phyloP scores from a whole-genome alignment of 495 filamentous ascomycete species.

The Daldinia grandis region DNA sequence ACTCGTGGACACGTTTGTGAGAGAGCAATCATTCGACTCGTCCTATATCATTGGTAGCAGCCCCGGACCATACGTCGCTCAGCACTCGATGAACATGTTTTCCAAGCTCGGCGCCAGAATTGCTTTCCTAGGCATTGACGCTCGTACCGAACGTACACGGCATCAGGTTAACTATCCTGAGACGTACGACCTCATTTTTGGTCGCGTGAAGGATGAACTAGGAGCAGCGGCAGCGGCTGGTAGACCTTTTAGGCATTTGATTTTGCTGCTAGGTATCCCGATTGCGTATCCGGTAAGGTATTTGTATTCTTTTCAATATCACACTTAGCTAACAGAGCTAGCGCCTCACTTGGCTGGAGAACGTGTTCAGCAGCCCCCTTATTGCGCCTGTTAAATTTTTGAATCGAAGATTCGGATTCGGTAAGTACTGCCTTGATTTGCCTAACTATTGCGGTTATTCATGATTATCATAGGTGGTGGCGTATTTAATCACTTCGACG shows the following conservation, averaged over 20 bases:
- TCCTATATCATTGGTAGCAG: constrained; percentile 81
- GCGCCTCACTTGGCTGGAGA: constrained; percentile 91
- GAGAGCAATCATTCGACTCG: constrained; percentile 65
- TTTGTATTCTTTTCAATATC: background rate
- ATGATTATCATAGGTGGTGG: constrained; percentile 62
- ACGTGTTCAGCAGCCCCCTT: constrained; percentile 83
- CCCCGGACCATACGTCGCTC: constrained; percentile 81
- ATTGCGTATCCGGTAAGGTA: constrained; percentile 82
- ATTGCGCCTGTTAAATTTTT: constrained; percentile 86
- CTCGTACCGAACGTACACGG: constrained; percentile 88
- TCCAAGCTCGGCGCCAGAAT: constrained; percentile 84
- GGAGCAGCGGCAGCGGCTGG: constrained; percentile 55
- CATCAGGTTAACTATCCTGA: constrained; percentile 91
- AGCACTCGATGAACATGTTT: constrained; percentile 82
- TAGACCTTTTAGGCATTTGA: constrained; percentile 77
- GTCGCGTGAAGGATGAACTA: constrained; percentile 71
- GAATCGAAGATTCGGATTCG: constrained; percentile 88
- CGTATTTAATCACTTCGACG: constrained; percentile 94
- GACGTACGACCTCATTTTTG: constrained; percentile 85
- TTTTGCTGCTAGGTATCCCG: constrained; percentile 88
- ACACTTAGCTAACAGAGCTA: constrained; percentile 33
- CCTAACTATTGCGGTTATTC: background rate
- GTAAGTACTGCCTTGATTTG: constrained; percentile 27
- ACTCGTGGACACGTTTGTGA: constrained; percentile 72
- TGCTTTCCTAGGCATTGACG: constrained; percentile 87